Base-by-base conservation (phyloP, 116 monocot genomes). In the Cymodocea nodosa region DNA sequence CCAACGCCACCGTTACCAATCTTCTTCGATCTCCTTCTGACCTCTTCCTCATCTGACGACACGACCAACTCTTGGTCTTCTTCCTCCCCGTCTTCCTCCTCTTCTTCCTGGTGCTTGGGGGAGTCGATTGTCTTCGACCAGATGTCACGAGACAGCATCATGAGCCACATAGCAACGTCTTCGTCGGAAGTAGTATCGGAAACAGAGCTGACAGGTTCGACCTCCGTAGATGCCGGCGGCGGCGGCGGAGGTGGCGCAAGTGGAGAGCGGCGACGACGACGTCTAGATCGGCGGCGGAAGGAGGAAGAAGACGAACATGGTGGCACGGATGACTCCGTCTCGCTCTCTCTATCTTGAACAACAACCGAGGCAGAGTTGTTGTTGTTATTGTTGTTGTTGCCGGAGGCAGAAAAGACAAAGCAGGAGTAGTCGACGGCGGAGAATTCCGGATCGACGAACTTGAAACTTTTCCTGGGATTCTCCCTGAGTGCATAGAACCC, bases 121-220 rank as follows among this genome's bases (percentile, higher is more conserved):
- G 0, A 49, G 23, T 66, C 51, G 25, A 62, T 55, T n/a, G 48
- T 53, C 52, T 60, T 53, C 50, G 48, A 10, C 89, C 93, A 88
- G 65, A 67, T 24, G 65, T 87, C 87, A 30, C 86, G 78, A 3
- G 94, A 94, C 13, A 94, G 86, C 78, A 89, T 83, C 76, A 94
- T 78, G 63, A 94, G 76, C 22, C 78, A 86, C 71, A 80, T 22
- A 23, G 94, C 94, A 15, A 93, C 85, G 67, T 88, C 93, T 74
- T 93, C 85, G 66, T 84, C 82, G 17, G 81, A 15, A 10, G 83
- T 73, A 2, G 85, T 68, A 4, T 9, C 82, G 84, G 83, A 75
- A 74, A 48, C 84, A 64, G 14, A 44, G 9, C 44, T 44, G 44
- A 44, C 8, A 8, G 77, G 85, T 53, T 88, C 92, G 30, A 69